These are phyloP conservation scores for Xylaria sp. DNA, from an alignment of 2,329 filamentous ascomycete genomes.

Conservation along the genomic window DNA sequence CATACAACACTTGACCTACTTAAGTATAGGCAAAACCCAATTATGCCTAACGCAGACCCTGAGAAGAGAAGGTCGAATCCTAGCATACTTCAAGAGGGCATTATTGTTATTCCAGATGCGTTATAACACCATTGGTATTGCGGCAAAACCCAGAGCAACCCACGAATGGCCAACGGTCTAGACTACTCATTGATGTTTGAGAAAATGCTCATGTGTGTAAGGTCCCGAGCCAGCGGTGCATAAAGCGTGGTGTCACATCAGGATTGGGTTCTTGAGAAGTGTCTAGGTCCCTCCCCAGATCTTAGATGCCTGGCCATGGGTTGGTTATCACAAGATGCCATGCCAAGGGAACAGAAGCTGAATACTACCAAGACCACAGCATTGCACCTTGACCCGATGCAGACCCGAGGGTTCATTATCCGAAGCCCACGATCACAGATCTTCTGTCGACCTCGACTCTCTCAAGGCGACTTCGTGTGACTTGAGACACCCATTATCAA, in stretches of 20 bases:
- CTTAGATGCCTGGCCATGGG: neutral
- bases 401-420: conserved; percentile 2
- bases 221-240: neutral
- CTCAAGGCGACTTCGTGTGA: neutral
- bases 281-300: conserved; percentile 10
- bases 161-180: neutral
- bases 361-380: neutral
- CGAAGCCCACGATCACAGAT: conserved; percentile 2
- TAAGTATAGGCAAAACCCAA: neutral
- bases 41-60: neutral
- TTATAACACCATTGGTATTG: too few relatives aligned
- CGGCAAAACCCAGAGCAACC: too few relatives aligned
- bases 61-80: neutral
- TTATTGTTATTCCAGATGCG: too few relatives aligned
- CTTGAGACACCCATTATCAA: neutral
- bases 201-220: neutral
- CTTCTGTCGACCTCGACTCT: neutral
- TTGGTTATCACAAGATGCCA: neutral
- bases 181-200: neutral
- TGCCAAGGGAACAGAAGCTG: neutral
- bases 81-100: too few relatives aligned
- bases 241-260: neutral
- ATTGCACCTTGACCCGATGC: neutral
- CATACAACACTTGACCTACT: neutral
- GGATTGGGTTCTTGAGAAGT: neutral